phyloP scores from a whole-genome alignment of 2,329 filamentous ascomycete species.

The Calonectria multiphialidica region DNA sequence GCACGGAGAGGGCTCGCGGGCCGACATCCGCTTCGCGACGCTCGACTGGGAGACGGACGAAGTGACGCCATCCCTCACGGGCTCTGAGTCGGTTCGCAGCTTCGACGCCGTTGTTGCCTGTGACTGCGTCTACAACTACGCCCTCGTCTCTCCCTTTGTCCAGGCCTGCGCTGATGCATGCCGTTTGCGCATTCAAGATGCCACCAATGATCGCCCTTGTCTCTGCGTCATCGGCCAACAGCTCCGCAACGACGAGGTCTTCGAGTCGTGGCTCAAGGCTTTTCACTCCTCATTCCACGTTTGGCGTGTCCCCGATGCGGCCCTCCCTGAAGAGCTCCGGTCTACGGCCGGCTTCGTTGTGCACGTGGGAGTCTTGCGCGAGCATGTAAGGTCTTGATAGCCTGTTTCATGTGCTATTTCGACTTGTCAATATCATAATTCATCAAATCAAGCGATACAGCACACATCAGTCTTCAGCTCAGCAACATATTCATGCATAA shows the following conservation, averaged over 20 bases:
- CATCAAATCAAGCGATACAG: not conserved
- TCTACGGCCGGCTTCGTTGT: conserved; percentile 82
- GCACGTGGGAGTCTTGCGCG: conserved; percentile 77
- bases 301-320: conserved; percentile 79
- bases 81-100: conserved; percentile 51
- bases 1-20: conserved; percentile 11
- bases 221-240: conserved; percentile 91
- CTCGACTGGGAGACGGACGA: conserved; percentile 87
- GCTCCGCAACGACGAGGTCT: conserved; percentile 85
- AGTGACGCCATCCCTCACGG: conserved; percentile 59
- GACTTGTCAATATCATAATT: not conserved
- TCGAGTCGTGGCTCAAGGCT: conserved; percentile 81
- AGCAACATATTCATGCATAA: conserved; percentile 2
- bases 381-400: conserved; percentile 18
- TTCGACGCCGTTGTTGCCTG: conserved; percentile 86
- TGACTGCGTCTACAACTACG: conserved; percentile 96
- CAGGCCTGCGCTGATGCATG: conserved; percentile 84
- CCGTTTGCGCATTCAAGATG: conserved; percentile 58
- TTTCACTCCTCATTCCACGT: conserved; percentile 77
- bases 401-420: not conserved
- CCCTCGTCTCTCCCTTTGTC: conserved; percentile 85
- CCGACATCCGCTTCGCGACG: conserved; percentile 66
- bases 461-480: not conserved
- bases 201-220: conserved; percentile 59
- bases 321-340: conserved; percentile 69